Evolutionary conservation across 495 filamentous ascomycete species (phyloP), one percentile per base, ranked within the genome.

Genomic region (Penicillium tannophilum): DNA sequence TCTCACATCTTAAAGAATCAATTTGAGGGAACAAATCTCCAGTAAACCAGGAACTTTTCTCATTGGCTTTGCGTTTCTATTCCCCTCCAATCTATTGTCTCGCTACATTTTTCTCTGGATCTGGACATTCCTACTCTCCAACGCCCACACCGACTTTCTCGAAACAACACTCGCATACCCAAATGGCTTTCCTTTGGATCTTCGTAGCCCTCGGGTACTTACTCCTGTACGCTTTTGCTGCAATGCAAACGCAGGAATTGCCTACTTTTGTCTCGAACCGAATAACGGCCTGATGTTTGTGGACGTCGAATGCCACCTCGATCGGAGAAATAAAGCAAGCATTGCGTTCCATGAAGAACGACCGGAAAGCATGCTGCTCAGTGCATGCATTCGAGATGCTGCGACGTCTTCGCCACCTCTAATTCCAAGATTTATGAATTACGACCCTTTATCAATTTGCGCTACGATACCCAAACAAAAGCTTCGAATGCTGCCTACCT

Each of bases 191-290:
- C 9, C 51, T 77, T 23, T 76, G 72, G 72, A 58, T 77, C 46
- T 70, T 77, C 54, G 69, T 77, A 14, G 73, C 69, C 46, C 63
- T 76, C 45, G 72, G 75, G 24, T 77, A 77, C 54, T 56, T 77
- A 48, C 67, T 77, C 14, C 65, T 77, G 24, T 77, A 77, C 56
- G 75, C 75, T 36, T 76, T 77, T 55, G 75, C 75, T n/a, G 58
- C 64, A 9, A 41, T 70, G 49, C 64, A 72, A 56, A 53, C 47
- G 23, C 61, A 66, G n/a, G 54, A 69, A 44, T 51, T 33, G 58
- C 6, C 6, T n/a, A 11, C 31, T 33, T 20, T 55, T 12, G 20
- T 53, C 31, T 55, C 39, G 30, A 57, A 55, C 20, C 62, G 54
- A 14, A 69, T 75, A 53, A 59, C 55, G 41, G 60, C 56, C 23